Evolutionary conservation across 495 filamentous ascomycete species (phyloP), one percentile per base, ranked within the genome.

Genomic region (Pseudoneurospora amorphoporcata): DNA sequence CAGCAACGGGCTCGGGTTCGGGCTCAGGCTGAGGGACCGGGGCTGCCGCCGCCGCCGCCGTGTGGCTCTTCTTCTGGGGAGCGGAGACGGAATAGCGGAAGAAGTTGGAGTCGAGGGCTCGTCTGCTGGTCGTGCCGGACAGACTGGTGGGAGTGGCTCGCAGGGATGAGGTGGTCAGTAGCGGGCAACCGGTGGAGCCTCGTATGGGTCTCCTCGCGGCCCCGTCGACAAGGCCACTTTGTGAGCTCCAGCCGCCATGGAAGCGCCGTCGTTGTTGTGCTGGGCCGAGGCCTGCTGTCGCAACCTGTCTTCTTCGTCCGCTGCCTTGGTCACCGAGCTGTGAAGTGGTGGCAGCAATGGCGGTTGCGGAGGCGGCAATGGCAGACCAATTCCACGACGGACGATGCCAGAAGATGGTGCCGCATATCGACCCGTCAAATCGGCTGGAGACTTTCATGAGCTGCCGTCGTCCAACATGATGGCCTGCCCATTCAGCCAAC

Each of bases 351-450:
- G n/a, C 47, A 58, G 19, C 47, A 58, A 58, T 58, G 23, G 47
- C 41, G 72, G 69, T 16, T 68, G 37, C 37, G 70, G 70, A 42
- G 43, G 47, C 37, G 65, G 35, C 14, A 53, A 45, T 69, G 72
- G 79, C 71, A 73, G 74, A 74, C 75, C 76, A 77, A 72, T 68
- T 79, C 76, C 76, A 78, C 74, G 77, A 79, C 75, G 79, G 78
- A 78, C 81, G 80, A 79, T 75, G 76, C 73, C 80, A 77, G 71
- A 81, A 77, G 75, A 85, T 80, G 76, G 83, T 80, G 82, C 84
- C 83, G 82, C 82, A 84, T 82, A 82, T 82, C 81, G 83, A 83
- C 81, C 83, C 81, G 78, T 86, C 82, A 79, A 85, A 83, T 83
- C 81, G 82, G 78, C 78, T 83, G 73, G 82, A 78, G 80, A 83